A percentile compares a stretch with the other conserved stretches of the same genome.
Conservation (phyloP, 2,329 filamentous ascomycete genomes). For the Chrysoporthe puriensis region DNA sequence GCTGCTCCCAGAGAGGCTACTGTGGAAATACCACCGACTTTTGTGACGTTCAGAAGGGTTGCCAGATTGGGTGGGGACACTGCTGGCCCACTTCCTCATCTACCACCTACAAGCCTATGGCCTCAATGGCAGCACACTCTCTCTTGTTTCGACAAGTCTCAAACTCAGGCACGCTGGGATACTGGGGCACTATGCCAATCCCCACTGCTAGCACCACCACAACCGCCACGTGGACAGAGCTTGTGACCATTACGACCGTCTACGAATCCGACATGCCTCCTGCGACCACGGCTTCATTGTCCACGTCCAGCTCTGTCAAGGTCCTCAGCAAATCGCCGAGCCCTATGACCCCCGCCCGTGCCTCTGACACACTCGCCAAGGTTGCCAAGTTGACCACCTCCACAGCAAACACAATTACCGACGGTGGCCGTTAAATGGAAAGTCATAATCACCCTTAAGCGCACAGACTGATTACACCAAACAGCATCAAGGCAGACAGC, state of each 20-base stretch:
- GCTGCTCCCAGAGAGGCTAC: slow-evolving; percentile 7
- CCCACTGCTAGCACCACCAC: neutral
- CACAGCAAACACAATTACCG: too few species aligned
- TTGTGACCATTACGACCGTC: neutral
- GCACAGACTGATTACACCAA: neutral
- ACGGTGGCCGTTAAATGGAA: too few species aligned
- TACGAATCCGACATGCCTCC: neutral
- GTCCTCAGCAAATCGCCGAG: neutral
- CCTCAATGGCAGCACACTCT: neutral
- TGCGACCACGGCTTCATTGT: neutral
- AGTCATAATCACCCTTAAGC: neutral
- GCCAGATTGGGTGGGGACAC: neutral
- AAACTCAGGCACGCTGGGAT: neutral
- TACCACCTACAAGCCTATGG: neutral
- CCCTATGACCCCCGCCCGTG: too few species aligned
- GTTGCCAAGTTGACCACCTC: too few species aligned
- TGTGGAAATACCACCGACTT: slow-evolving; percentile 1
- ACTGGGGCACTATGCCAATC: neutral
- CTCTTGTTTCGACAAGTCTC: neutral
- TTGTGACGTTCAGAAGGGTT: neutral
- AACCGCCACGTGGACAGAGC: neutral
- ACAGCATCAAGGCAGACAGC: neutral
- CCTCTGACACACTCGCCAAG: neutral
- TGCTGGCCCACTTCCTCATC: neutral
- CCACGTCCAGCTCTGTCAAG: neutral